These are phyloP conservation scores for Verticillium nonalfalfae DNA, from an alignment of 2,329 filamentous ascomycete genomes.

Conservation along the genomic window DNA sequence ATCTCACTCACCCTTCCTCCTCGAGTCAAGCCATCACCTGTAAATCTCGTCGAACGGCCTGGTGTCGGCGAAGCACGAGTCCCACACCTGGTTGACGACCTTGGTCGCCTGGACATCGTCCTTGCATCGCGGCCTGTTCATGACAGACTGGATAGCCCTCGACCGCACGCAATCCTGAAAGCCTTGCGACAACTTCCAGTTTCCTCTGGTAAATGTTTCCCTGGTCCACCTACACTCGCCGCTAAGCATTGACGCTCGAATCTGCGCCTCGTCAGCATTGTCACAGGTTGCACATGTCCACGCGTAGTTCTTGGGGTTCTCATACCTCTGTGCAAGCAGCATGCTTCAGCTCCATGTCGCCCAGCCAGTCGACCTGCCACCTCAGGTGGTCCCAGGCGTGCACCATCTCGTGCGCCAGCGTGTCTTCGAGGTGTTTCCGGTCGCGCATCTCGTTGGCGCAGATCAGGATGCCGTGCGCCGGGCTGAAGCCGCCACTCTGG, in stretches of 20 bases:
- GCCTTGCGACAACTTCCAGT: conserved; percentile 86
- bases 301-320: not conserved
- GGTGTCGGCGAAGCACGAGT: conserved; percentile 91
- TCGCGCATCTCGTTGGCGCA: conserved; percentile 88
- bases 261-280: conserved; percentile 45
- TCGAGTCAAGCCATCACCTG: conserved; percentile 40
- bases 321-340: conserved; percentile 87
- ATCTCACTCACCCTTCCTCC: conserved; percentile 3
- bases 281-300: not conserved
- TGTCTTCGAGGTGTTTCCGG: conserved; percentile 81
- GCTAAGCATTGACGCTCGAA: conserved; percentile 84
- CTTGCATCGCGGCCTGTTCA: conserved; percentile 71
- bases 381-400: conserved; percentile 91
- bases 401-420: conserved; percentile 94
- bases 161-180: conserved; percentile 87
- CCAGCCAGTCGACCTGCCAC: conserved; percentile 82
- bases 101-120: conserved; percentile 81
- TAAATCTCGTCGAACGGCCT: conserved; percentile 97
- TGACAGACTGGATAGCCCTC: conserved; percentile 74
- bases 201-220: conserved; percentile 77
- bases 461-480: conserved; percentile 79
- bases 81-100: conserved; percentile 97
- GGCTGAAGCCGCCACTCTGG: conserved; percentile 75
- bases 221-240: conserved; percentile 89
- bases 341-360: conserved; percentile 69